Evolutionary conservation across 1,139 yeast genomes (phyloP).

Genomic region (Geotrichum bryndzae): DNA sequence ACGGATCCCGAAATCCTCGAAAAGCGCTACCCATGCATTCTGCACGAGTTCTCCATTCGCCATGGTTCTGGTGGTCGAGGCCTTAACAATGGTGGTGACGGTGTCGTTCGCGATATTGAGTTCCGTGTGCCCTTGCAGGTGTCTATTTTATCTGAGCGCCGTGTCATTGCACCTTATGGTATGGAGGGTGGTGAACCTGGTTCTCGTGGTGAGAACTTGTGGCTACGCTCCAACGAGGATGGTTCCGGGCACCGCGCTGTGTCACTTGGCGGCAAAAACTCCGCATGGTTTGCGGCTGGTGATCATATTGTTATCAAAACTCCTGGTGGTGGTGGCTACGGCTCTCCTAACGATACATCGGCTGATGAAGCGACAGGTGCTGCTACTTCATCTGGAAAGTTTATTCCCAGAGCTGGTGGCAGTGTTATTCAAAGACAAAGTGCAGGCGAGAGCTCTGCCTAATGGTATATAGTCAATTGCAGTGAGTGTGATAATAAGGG

Average conservation of each 20-base stretch:
- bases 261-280: constrained; percentile 55
- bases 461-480: neutral
- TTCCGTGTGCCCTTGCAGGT: constrained; percentile 51
- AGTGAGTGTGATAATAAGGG: neutral
- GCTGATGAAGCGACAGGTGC: neutral
- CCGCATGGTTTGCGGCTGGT: constrained; percentile 46
- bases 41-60: constrained; percentile 51
- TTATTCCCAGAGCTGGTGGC: constrained; percentile 17
- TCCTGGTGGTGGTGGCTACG: constrained; percentile 46
- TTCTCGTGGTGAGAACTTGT: constrained; percentile 51
- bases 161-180: constrained; percentile 57
- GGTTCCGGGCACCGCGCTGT: constrained; percentile 28
- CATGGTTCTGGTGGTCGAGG: constrained; percentile 56
- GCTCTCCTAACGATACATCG: constrained; percentile 16
- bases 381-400: neutral
- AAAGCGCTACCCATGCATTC: constrained; percentile 58
- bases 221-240: constrained; percentile 36
- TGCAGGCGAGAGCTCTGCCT: constrained; percentile 15
- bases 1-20: constrained; percentile 67
- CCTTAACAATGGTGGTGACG: constrained; percentile 52
- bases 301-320: constrained; percentile 50
- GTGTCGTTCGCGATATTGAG: constrained; percentile 57
- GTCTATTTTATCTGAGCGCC: constrained; percentile 56
- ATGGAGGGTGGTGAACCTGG: constrained; percentile 57
- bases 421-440: constrained; percentile 11